Evolutionary conservation across 2,329 filamentous ascomycete genomes (phyloP), one percentile per base, ranked within the genome.

Genomic region (Albophoma yamanashiensis): DNA sequence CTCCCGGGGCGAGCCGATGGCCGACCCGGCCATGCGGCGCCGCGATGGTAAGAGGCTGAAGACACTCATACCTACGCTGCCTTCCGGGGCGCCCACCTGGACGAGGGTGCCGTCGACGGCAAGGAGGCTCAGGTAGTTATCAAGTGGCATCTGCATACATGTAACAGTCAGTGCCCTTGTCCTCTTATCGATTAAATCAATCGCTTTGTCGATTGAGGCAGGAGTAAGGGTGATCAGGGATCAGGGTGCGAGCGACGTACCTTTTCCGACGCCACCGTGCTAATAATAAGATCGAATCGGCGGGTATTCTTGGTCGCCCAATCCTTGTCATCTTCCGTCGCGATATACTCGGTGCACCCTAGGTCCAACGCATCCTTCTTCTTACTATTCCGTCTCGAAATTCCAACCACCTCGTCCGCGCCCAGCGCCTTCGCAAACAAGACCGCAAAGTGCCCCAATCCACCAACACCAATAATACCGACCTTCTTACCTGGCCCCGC

Each of bases 391-490:
- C 72, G 77, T 43, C 83, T 78, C 15, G 81, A 85, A 67, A 86
- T 86, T 8, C 79, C 84, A 7, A 85, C 80, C 12, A 87, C 81
- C 53, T 79, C 77, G 56, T 87, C 82, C n/a, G 81, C 83, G 14
- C 82, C 83, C 12, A 91, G 71, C 1, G 87, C 87, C 70, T 84
- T 86, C 1, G 88, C 87, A 64, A 85, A 89, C 47, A 88, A 72
- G 11, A 91, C 73, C 5, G 83, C 88, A 65, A 89, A 85, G 72
- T 91, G 87, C 0, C 87, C 87, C 1, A 89, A 71, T 2, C 87
- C 87, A 9, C 87, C 87, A 15, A 90, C 76, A 2, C 87, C 87
- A n/a, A 89, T 75, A 61, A 90, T 82, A 1, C 82, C 87, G 2
- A 91, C 84, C 27, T 71, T 78, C 73, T 87, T 89, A 15, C 86